Conservation (phyloP, 2,329 filamentous ascomycete genomes). For the Ophiostoma ips region DNA sequence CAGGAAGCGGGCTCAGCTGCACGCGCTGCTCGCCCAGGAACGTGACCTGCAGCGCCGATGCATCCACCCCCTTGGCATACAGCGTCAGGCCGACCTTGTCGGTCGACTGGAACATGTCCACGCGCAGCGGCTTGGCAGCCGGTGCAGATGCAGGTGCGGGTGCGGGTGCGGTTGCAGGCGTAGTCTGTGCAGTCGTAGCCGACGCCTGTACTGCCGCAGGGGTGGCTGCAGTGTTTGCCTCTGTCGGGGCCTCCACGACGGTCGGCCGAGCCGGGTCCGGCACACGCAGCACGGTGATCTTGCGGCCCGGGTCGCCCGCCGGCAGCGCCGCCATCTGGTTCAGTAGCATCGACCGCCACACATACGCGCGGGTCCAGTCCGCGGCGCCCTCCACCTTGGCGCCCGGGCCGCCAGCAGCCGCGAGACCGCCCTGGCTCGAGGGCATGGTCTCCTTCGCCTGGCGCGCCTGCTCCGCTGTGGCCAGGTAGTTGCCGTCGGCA, state of each 20-base stretch:
- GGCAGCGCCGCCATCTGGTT: slow-evolving; percentile 29
- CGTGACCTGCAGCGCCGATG: slow-evolving; percentile 10
- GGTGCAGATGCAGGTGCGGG: slow-evolving; percentile 8
- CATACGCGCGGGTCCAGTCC: slow-evolving; percentile 28
- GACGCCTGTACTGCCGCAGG: too few species aligned
- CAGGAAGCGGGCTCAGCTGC: slow-evolving; percentile 10
- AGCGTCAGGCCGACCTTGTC: slow-evolving; percentile 23
- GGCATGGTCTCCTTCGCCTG: slow-evolving; percentile 11
- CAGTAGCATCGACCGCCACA: slow-evolving; percentile 35
- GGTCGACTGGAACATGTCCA: slow-evolving; percentile 29
- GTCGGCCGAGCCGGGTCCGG: slow-evolving; percentile 9
- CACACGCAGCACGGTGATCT: slow-evolving; percentile 26
- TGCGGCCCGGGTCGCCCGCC: slow-evolving; percentile 30
- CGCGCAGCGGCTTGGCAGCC: slow-evolving; percentile 22
- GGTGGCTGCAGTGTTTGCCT: too few species aligned
- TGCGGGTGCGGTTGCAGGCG: slow-evolving; percentile 1
- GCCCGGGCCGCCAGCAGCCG: background rate
- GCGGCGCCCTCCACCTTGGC: slow-evolving; percentile 12
- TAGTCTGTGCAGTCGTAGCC: background rate
- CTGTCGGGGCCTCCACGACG: background rate
- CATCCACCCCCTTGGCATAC: slow-evolving; percentile 26
- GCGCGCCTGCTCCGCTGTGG: slow-evolving; percentile 22
- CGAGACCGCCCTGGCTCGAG: slow-evolving; percentile 12
- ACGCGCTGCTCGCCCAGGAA: slow-evolving; percentile 10
- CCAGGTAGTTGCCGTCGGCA: slow-evolving; percentile 33